A percentile compares a stretch with the other conserved stretches of the same genome.
Conservation (phyloP, 1,284 basidiomycete genomes). For the Moesziomyces globuligerus region DNA sequence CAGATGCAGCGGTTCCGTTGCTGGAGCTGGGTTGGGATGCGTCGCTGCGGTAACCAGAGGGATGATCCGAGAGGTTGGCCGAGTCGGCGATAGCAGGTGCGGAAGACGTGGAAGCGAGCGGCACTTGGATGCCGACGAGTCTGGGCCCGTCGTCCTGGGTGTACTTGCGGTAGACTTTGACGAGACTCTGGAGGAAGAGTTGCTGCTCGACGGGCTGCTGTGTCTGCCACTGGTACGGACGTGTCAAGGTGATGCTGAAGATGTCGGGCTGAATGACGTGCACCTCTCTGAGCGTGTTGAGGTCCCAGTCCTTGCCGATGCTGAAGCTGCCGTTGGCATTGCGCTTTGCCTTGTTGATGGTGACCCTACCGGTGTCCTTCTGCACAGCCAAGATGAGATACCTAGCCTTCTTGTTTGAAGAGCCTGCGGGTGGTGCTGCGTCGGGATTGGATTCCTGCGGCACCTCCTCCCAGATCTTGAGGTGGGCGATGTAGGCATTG, state of each 20-base stretch:
- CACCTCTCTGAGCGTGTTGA: conserved; percentile 81
- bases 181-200: conserved; percentile 54
- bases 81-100: conserved; percentile 18
- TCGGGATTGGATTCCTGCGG: conserved; percentile 27
- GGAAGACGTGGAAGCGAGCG: conserved; percentile 11
- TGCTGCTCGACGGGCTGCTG: conserved; percentile 58
- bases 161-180: conserved; percentile 60
- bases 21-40: conserved; percentile 17
- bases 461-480: conserved; percentile 64
- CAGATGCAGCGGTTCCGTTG: conserved; percentile 11
- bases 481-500: conserved; percentile 63
- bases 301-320: conserved; percentile 95
- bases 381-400: conserved; percentile 63
- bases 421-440: not conserved
- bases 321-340: conserved; percentile 96
- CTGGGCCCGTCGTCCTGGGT: conserved; percentile 50
- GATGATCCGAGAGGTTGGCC: conserved; percentile 25
- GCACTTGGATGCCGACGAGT: conserved; percentile 45
- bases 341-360: conserved; percentile 85
- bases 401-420: conserved; percentile 56
- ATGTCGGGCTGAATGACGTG: conserved; percentile 73
- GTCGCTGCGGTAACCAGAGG: conserved; percentile 24
- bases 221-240: conserved; percentile 63
- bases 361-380: conserved; percentile 54
- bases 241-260: conserved; percentile 58